Evolutionary conservation across 768 basidiomycete genomes (phyloP).

Genomic region (Phylloporus sp.): DNA sequence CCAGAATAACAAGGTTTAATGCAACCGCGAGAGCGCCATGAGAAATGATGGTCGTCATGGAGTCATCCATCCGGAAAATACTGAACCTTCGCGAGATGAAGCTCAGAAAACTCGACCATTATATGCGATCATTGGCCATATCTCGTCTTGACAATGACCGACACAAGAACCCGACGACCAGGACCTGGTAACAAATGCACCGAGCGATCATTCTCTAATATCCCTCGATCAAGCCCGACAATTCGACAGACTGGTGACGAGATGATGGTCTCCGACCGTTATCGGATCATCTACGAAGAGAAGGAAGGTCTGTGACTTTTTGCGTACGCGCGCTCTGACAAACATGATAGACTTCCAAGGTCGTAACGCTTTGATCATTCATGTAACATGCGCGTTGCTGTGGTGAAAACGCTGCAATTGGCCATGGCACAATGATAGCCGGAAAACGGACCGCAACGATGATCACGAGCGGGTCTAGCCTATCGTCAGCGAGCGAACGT

Average conservation of each 20-base stretch:
- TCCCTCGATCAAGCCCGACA: neutral
- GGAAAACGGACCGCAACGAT: neutral
- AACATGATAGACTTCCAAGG: conserved; percentile 4
- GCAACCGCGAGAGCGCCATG: neutral
- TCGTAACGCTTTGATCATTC: conserved; percentile 4
- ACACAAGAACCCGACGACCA: neutral
- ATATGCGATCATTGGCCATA: neutral
- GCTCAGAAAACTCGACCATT: neutral
- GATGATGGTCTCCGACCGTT: conserved; percentile 1
- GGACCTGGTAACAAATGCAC: neutral
- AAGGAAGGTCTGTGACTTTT: neutral
- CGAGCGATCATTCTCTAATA: neutral
- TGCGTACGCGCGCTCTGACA: neutral
- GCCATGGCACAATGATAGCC: neutral
- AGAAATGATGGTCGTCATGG: conserved; percentile 1
- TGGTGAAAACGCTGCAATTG: conserved; percentile 1
- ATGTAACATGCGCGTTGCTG: conserved; percentile 8
- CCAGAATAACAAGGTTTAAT: conserved; percentile 13
- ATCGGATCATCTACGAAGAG: conserved; percentile 13
- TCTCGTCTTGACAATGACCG: neutral
- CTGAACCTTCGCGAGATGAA: neutral
- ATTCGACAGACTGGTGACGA: neutral
- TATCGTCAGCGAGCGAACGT: neutral
- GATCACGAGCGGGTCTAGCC: neutral
- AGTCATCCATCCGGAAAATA: neutral